phyloP scores from a whole-genome alignment of 2,329 filamentous ascomycete species.

The Plectosphaerella plurivora region DNA sequence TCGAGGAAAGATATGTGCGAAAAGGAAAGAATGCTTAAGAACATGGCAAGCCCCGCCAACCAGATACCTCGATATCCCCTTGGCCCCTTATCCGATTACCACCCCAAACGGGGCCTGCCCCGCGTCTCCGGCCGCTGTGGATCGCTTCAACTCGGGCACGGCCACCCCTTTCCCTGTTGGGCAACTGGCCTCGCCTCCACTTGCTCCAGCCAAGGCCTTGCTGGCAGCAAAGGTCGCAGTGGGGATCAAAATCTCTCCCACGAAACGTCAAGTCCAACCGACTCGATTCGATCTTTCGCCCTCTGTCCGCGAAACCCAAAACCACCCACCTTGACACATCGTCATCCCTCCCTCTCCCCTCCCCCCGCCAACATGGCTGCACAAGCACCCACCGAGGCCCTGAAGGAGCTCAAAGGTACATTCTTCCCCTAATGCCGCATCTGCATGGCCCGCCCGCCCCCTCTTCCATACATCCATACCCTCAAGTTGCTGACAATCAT shows the following conservation, averaged over 20 bases:
- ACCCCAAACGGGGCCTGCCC: not conserved
- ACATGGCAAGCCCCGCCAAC: too few species aligned
- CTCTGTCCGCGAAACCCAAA: not conserved
- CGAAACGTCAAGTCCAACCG: slow-evolving; percentile 9
- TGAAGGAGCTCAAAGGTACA: slow-evolving; percentile 38
- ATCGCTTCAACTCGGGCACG: not conserved
- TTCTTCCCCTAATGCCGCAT: slow-evolving; percentile 5
- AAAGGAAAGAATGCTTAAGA: too few species aligned
- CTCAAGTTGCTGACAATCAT: not conserved
- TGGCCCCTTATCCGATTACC: too few species aligned
- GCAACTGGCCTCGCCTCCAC: too few species aligned
- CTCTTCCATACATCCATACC: not conserved
- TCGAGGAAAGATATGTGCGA: too few species aligned
- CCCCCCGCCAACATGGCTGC: slow-evolving; percentile 32
- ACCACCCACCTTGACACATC: not conserved
- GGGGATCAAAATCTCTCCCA: slow-evolving; percentile 11
- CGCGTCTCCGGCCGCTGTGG: not conserved
- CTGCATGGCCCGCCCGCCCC: not conserved
- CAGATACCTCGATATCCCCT: too few species aligned
- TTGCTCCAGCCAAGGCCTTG: not conserved
- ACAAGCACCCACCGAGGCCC: slow-evolving; percentile 36
- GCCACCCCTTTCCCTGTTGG: not conserved
- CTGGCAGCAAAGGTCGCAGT: not conserved
- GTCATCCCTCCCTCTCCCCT: not conserved
- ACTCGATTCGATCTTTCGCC: slow-evolving; percentile 6